A percentile compares a stretch with the other conserved stretches of the same genome.
phyloP scores from a whole-genome alignment of 495 filamentous ascomycete genomes.

The Paragyromitra xinjiangensis region DNA sequence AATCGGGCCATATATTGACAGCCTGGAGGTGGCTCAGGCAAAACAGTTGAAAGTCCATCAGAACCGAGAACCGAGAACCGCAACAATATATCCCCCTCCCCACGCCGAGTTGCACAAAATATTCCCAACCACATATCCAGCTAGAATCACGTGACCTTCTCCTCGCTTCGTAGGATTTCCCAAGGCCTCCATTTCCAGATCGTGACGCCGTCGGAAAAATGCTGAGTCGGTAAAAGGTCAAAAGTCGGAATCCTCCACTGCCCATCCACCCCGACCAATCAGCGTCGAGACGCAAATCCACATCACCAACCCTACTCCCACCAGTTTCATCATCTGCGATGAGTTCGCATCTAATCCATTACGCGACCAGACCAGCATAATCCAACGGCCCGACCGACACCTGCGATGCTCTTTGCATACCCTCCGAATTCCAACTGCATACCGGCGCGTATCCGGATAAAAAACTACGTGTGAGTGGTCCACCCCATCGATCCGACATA shows the following conservation, averaged over 20 bases:
- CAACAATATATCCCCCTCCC: background rate
- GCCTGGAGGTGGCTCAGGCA: too few species aligned
- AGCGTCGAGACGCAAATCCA: background rate
- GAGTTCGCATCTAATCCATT: background rate
- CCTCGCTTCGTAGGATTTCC: background rate
- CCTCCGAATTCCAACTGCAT: conserved; percentile 18
- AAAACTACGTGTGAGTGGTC: background rate
- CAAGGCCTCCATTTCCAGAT: background rate
- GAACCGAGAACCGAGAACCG: background rate
- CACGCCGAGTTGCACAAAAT: background rate
- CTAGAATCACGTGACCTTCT: conserved; percentile 4
- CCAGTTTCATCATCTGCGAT: conserved; percentile 19
- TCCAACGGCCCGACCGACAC: conserved; percentile 22
- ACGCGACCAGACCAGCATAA: background rate
- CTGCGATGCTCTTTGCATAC: conserved; percentile 25
- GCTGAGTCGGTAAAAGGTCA: conserved; percentile 9
- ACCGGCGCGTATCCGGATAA: conserved; percentile 37
- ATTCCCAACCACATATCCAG: background rate
- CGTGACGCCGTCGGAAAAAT: background rate
- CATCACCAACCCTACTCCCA: background rate
- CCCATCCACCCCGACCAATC: background rate
- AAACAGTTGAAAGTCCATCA: background rate
- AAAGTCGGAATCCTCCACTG: background rate
- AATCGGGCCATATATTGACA: too few species aligned
- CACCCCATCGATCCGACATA: background rate